Conservation (phyloP, 1,139 yeast genomes). For the Candida tunisiensis region DNA sequence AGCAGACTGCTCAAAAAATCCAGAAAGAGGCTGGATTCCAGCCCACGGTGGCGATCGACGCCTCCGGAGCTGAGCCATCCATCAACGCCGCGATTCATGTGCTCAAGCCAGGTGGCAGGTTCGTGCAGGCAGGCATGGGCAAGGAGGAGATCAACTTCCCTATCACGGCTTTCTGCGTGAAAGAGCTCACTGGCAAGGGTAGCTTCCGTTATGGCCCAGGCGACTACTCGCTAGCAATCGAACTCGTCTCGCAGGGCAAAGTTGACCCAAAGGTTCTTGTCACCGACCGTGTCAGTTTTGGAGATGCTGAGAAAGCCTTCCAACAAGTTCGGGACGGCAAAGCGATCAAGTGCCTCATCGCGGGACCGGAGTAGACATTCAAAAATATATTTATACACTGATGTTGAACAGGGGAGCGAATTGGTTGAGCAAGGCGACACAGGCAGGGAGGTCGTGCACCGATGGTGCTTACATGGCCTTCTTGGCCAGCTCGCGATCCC, state of each 20-base stretch:
- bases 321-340: too few species aligned
- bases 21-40: conserved; percentile 25
- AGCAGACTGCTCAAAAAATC: conserved; percentile 20
- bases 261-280: conserved; percentile 50
- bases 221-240: conserved; percentile 57
- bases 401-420: too few species aligned
- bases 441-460: too few species aligned
- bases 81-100: conserved; percentile 38
- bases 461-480: conserved; percentile 6
- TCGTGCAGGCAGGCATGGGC: conserved; percentile 59
- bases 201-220: conserved; percentile 66
- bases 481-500: conserved; percentile 26
- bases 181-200: conserved; percentile 55
- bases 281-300: conserved; percentile 60
- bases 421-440: too few species aligned
- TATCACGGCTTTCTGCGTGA: conserved; percentile 45
- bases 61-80: conserved; percentile 52
- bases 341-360: too few species aligned
- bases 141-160: conserved; percentile 47
- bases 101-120: conserved; percentile 40
- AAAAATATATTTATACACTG: too few species aligned
- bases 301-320: conserved; percentile 72
- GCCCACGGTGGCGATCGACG: conserved; percentile 46
- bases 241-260: conserved; percentile 38
- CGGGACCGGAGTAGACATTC: too few species aligned